phyloP scores from a whole-genome alignment of 1,284 basidiomycete species.

The Ceratobasidium sp. region DNA sequence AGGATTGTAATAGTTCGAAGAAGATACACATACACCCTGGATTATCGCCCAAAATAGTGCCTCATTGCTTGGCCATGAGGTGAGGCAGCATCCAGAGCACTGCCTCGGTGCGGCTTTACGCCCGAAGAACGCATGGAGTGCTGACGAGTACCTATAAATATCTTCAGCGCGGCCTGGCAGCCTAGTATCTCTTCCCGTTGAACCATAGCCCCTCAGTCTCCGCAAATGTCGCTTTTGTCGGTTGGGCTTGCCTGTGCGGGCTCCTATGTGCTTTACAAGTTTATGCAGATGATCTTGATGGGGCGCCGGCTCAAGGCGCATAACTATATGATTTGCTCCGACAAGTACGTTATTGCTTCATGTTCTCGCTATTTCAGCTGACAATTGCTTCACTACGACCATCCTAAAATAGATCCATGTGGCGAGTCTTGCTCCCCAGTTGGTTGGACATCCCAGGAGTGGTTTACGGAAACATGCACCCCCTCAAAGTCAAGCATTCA shows the following conservation, averaged over 20 bases:
- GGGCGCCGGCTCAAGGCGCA: slow-evolving; percentile 17
- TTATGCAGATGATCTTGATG: slow-evolving; percentile 4
- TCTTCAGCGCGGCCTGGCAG: not conserved
- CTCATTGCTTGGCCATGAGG: too few relatives aligned
- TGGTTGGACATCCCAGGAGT: slow-evolving; percentile 17
- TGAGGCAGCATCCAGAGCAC: slow-evolving; percentile 49
- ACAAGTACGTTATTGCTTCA: not conserved
- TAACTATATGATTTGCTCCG: not conserved
- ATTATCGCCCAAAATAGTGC: not conserved
- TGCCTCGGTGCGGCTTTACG: not conserved
- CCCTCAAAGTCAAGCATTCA: not conserved
- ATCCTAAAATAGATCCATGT: not conserved
- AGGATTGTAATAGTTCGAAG: not conserved
- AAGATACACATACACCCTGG: not conserved
- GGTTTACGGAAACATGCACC: slow-evolving; percentile 14
- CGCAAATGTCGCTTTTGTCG: slow-evolving; percentile 52
- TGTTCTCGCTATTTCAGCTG: too few relatives aligned
- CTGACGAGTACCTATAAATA: not conserved
- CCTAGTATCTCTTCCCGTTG: not conserved
- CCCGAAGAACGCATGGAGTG: not conserved
- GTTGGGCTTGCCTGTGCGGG: slow-evolving; percentile 55
- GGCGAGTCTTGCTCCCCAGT: slow-evolving; percentile 20
- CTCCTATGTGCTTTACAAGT: slow-evolving; percentile 5
- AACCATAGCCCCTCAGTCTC: not conserved
- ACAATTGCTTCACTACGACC: not conserved